Evolutionary conservation across 306 rosid genomes (phyloP), one percentile per base, ranked within the genome.

Genomic region (Abrus precatorius): DNA sequence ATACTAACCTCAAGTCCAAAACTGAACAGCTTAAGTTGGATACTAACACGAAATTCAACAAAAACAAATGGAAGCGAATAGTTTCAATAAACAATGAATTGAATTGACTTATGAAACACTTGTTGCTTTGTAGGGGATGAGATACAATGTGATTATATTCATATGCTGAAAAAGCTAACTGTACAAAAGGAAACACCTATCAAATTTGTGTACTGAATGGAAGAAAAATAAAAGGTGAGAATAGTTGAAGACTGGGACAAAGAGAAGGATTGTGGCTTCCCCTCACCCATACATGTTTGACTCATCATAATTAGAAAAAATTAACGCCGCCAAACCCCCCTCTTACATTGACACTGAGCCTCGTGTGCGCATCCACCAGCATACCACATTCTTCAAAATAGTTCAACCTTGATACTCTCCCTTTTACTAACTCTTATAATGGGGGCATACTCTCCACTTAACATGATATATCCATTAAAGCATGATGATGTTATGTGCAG

Each of bases 91-190:
- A 62, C 50, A 7, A 69, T 34, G 65, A 54, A 40, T 79, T 6
- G 33, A 69, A 70, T 45, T 82, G 27, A 65, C 59, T 32, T 55
- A 28, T 64, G 49, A 56, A 83, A 61, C 75, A 53, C 34, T 73
- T 65, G 59, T 38, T 48, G 52, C 73, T 34, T 73, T 72, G 50
- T 38, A 38, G 52, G 77, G 48, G 5, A 11, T 41, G 27, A 13
- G 55, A 44, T 78, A 84, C 80, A 83, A 63, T 10, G 33, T 27
- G 75, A 67, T 78, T 54, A 40, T 29, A 62, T 61, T 30, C 9
- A 1, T 50, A 83, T 41, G 66, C 78, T 80, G 43, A 72, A 56
- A 74, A 68, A 66, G 61, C 83, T 73, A 78, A 49, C 81, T 80
- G 82, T 67, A 79, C 78, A 79, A 20, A 43, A 28, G 30, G 52